Evolutionary conservation across 2,329 filamentous ascomycete species (phyloP), one percentile per base, ranked within the genome.

Genomic region (Apiospora phragmitis): DNA sequence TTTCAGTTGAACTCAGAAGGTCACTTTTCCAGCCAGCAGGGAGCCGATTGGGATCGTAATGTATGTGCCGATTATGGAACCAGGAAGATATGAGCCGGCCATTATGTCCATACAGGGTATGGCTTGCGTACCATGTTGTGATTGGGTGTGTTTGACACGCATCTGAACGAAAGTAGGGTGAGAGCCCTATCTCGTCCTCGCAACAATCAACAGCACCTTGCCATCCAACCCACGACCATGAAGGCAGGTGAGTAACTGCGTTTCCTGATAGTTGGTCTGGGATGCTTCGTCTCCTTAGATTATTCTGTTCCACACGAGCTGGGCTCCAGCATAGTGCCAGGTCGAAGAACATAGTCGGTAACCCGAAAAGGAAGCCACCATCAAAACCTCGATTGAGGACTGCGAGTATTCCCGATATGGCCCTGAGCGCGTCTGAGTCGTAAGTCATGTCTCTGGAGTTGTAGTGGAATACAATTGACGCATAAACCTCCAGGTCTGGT

Each of bases 211-310:
- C 43, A 4, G 5, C 16, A 16, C 66, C 66, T 14, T 32, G 66
- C 66, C 66, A 68, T 4, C 66, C 43, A 16, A 47, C 38, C 66
- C 66, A 68, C 38, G 66, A 68, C 66, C 66, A 68, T 12, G 66
- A 42, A 14, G 66, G 66, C 41, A 68, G 32, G 8, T 32, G 14
- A 11, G 66, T 7, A 29, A 4, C n/a, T 11, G 9, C 1, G 16
- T 5, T 21, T 16, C 16, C 42, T 4, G 14, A 16, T 4, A 3
- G 42, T 6, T 18, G 14, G 16, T 6, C 18, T 3, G 42, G 42
- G 14, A 16, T 43, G 16, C 4, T 21, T 18, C 42, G 42, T 16
- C 42, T 18, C 16, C 42, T 21, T 43, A 43, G 42, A 6, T 21
- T 5, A 43, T 5, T 4, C 1, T 43, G 9, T 1, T 4, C 2